Evolutionary conservation across 148 eudicot genomes (phyloP), one percentile per base, ranked within the genome.

Genomic region (Heliosperma pusillum): DNA sequence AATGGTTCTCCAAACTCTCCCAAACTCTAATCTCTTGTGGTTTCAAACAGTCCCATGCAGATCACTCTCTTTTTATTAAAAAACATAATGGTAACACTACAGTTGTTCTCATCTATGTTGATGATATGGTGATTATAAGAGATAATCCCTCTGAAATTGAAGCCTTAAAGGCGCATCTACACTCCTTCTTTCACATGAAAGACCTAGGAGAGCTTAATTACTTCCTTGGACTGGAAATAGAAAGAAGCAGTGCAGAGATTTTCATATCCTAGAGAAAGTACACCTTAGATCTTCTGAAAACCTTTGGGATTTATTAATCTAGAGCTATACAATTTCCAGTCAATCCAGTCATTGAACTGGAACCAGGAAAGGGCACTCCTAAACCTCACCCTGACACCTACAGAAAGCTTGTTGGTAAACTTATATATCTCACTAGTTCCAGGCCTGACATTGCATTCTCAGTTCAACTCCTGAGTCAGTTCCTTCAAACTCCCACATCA

Each of bases 1-100:
- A 70, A 30, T 67, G 71, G 71, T 67, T 36, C 22, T 42, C 71
- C 1, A 67, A 67, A 58, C 25, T 58, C 0, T 58, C 62, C 4
- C 62, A n/a, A 58, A 10, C 22, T 7, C n/a, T 58, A 8, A 19
- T 19, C 1, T 1, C 17, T 4, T 19, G 7, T 1, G 62, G 62
- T 30, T 26, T 24, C 19, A 1, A 4, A 17, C 74, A 70, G 10
- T 70, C 74, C 4, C 27, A 70, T 2, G 29, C 21, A 8, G 74
- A 70, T 10, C 30, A 70, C 17, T 47, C 74, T 2, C 21, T 70
- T 1, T 70, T 70, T 17, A 53, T 58, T 10, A 70, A 70, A 7
- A 2, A 4, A 9, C 6, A 53, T 22, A 0, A 26, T 11, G 21
- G 10, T 0, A 13, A 70, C 2, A 22, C 30, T 7, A 22, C 27